Conservation (phyloP, 768 basidiomycete species). For the Amanita rimosa region DNA sequence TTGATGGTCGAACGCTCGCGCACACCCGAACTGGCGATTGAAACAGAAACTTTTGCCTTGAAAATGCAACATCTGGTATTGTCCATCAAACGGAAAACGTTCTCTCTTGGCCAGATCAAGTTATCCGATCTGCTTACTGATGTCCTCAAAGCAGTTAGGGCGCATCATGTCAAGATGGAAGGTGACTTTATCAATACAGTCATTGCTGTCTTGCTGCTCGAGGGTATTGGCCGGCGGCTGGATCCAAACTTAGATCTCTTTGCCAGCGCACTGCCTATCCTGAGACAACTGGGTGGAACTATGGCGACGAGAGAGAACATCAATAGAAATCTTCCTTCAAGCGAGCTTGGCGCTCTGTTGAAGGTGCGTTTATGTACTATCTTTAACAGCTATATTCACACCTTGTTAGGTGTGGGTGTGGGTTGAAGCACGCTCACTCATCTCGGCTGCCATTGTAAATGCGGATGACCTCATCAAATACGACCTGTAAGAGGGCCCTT, state of each 20-base stretch:
- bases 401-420: conserved; percentile 76
- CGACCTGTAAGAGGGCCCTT: conserved; percentile 50
- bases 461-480: conserved; percentile 82
- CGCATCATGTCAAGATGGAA: conserved; percentile 97
- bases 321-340: conserved; percentile 47
- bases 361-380: conserved; percentile 46
- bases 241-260: conserved; percentile 91
- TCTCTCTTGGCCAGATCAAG: conserved; percentile 93
- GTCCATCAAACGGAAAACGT: conserved; percentile 91
- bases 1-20: conserved; percentile 96
- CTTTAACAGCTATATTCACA: not conserved
- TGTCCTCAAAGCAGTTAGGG: conserved; percentile 75
- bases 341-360: conserved; percentile 74
- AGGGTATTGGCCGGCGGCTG: conserved; percentile 91
- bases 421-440: conserved; percentile 86
- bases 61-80: conserved; percentile 97
- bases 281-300: conserved; percentile 84
- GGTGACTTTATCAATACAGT: conserved; percentile 98
- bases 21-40: conserved; percentile 79
- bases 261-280: conserved; percentile 88
- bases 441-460: conserved; percentile 65
- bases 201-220: conserved; percentile 83
- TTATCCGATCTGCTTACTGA: conserved; percentile 89
- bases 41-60: conserved; percentile 91
- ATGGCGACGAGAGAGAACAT: conserved; percentile 65